Evolutionary conservation across 371 early-diverging fungal species (phyloP), one percentile per base, ranked within the genome.

Genomic region (Lichtheimia hyalospora): DNA sequence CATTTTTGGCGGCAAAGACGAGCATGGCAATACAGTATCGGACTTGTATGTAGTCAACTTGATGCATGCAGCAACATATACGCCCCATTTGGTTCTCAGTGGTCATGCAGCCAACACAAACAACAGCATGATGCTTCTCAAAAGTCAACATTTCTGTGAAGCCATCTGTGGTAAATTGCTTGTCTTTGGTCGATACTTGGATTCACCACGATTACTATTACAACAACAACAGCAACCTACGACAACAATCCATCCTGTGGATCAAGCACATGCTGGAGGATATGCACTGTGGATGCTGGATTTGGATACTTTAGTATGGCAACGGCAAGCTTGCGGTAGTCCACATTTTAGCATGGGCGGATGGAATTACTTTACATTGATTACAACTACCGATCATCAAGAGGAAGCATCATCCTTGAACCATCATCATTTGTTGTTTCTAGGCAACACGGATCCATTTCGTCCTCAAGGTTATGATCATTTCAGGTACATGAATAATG

Each of bases 81-180:
- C 64, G 0, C 69, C 71, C 0, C 75, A 73, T 40, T 62, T 72
- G 15, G 63, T 77, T 12, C 58, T 71, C 7, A 58, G 69, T 20
- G 67, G 67, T 1, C 39, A 52, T 8, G 64, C 63, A 24, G 44
- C 61, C 23, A 49, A 49, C 3, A 39, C 50, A 21, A 61, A 60
- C 40, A 65, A 69, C 4, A 62, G 77, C 18, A 79, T 85, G 54
- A 83, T 81, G 10, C 62, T 85, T 14, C 61, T 83, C 25, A 82
- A 84, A 57, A 85, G 86, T 8, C 86, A 86, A 49, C 87, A 85
- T 64, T 86, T 86, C 66, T 83, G 79, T 49, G 85, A 86, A 59
- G 67, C 79, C 4, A 71, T 82, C 8, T 85, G 85, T 50, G 82
- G 80, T 12, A 84, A 83, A 58, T 55, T 79, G 14, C 59, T 88